Base-by-base conservation (phyloP, 352 stramenopile genomes). In the Thraustotheca clavata region DNA sequence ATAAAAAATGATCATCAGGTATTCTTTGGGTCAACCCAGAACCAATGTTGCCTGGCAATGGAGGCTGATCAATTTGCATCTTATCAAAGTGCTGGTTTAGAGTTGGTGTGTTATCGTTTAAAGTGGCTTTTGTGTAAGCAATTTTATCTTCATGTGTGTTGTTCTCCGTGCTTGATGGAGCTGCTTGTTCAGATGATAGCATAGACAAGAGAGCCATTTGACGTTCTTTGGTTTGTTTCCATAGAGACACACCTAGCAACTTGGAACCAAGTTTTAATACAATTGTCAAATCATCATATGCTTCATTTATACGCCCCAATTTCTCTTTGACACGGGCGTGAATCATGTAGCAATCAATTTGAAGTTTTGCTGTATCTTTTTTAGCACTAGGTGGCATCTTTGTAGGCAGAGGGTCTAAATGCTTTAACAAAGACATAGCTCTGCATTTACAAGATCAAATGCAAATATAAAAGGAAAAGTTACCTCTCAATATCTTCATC, bases 301-400 rank as follows among this genome's bases (percentile, higher is more conserved):
- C 50, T 18, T 12, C 1, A 14, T 49, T n/a, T n/a, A 60, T 16
- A 6, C 18, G 50, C 7, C 50, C 50, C 22, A 60, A 38, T 24
- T 54, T 38, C 29, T 60, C 50, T 6, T 49, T 8, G 31, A 60
- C 27, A 20, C 50, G 50, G 9, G 50, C 50, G 27, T 35, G 50
- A 27, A 60, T 49, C 8, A 60, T n/a, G 50, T 49, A 60, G 50
- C 50, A 60, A n/a, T 60, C 50, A 22, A 60, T 20, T 18, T 47
- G 50, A 4, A 60, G 33, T 11, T 38, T 33, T 27, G 43, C 34
- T 1, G 48, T 27, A n/a, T 60, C 50, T 22, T 60, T 60, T 33
- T 1, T n/a, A 22, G 33, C 43, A 14, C 38, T 18, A 43, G 38
- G 38, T 20, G 38, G 38, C 38, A 29, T 33, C 6, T 14, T 29